Conservation (phyloP, 768 basidiomycete species). For the Termitomyces eurrhizus region DNA sequence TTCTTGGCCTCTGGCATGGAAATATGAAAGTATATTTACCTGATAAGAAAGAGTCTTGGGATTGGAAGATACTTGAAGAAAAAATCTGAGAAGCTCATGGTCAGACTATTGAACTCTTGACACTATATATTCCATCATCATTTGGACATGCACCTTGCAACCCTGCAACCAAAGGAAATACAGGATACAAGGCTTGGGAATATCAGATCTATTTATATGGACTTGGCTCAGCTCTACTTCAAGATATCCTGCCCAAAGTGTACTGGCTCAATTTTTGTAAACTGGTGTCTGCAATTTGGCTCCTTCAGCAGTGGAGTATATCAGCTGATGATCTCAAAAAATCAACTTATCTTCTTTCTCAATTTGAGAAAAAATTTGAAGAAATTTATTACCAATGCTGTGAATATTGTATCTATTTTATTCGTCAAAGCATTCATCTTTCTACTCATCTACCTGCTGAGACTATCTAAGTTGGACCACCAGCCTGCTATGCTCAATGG, state of each 20-base stretch:
- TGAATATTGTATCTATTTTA: conserved; percentile 8
- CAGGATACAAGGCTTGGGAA: neutral
- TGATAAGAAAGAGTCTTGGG: neutral
- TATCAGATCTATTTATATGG: neutral
- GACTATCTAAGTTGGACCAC: neutral
- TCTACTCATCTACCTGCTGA: conserved; percentile 4
- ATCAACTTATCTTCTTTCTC: neutral
- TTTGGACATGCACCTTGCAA: neutral
- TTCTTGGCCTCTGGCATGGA: neutral
- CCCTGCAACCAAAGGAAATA: neutral
- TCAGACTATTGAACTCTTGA: neutral
- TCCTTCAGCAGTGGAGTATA: conserved; percentile 22
- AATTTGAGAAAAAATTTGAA: conserved; percentile 4
- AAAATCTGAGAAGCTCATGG: neutral
- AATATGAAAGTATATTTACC: neutral
- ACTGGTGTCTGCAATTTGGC: conserved; percentile 18
- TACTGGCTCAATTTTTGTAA: conserved; percentile 28
- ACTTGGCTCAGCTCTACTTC: conserved; percentile 16
- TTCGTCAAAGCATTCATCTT: conserved; percentile 5
- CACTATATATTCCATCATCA: neutral
- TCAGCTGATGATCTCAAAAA: conserved; percentile 6
- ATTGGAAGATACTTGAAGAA: neutral
- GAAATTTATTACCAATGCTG: neutral
- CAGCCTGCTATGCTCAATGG: neutral
- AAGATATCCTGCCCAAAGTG: conserved; percentile 21